These are phyloP conservation scores for Ustilago cynodontis DNA, from an alignment of 1,284 basidiomycete species.

Conservation along the genomic window DNA sequence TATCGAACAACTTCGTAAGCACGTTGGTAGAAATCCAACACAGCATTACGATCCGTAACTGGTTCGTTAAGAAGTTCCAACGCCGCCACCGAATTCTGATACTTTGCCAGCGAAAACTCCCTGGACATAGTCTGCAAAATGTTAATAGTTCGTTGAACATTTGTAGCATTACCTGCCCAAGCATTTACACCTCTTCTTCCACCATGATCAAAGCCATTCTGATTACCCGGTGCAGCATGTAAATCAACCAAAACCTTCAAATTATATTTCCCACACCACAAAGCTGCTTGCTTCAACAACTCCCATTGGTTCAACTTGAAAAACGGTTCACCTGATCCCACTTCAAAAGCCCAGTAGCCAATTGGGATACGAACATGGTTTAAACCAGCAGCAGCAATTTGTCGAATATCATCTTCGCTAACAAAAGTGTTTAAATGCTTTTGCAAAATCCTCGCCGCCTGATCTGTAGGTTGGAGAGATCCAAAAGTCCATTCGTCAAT, in stretches of 20 bases:
- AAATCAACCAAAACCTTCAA: slow-evolving; percentile 86
- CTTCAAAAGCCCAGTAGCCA: slow-evolving; percentile 91
- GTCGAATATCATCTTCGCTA: slow-evolving; percentile 80
- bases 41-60: slow-evolving; percentile 38
- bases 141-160: slow-evolving; percentile 79
- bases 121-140: slow-evolving; percentile 75
- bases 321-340: slow-evolving; percentile 83
- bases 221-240: slow-evolving; percentile 71
- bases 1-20: slow-evolving; percentile 62
- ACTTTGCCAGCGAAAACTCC: slow-evolving; percentile 55
- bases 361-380: slow-evolving; percentile 88
- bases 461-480: slow-evolving; percentile 74
- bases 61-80: slow-evolving; percentile 67
- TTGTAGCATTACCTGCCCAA: slow-evolving; percentile 79
- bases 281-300: slow-evolving; percentile 76
- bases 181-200: slow-evolving; percentile 78
- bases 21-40: slow-evolving; percentile 54
- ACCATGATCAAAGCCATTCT: slow-evolving; percentile 73
- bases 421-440: slow-evolving; percentile 85
- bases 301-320: slow-evolving; percentile 81
- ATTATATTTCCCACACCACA: slow-evolving; percentile 81
- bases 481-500: slow-evolving; percentile 90
- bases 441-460: slow-evolving; percentile 52
- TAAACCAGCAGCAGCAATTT: slow-evolving; percentile 72
- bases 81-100: slow-evolving; percentile 55